Percentiles rank a stretch among this genome's conserved stretches.
These are phyloP conservation scores for Novymonas esmeraldas DNA, from an alignment of 208 protist genomes.

Conservation along the genomic window DNA sequence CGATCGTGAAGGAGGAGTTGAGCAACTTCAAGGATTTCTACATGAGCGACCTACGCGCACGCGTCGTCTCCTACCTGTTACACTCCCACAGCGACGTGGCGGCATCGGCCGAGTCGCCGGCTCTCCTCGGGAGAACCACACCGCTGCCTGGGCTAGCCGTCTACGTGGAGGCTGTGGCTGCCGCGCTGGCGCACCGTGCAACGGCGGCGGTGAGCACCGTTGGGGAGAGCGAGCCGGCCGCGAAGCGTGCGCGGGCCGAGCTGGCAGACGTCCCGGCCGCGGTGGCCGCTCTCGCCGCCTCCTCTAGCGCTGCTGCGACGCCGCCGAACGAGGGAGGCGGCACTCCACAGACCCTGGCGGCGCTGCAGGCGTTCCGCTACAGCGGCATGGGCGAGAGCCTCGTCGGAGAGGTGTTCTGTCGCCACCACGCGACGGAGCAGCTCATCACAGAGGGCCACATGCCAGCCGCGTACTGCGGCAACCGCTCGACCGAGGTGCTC, in stretches of 20 bases:
- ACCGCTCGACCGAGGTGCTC: slow-evolving; percentile 61
- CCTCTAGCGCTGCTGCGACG: neutral
- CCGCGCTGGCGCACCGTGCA: neutral
- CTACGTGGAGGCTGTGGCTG: slow-evolving; percentile 21
- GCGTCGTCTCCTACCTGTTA: slow-evolving; percentile 69
- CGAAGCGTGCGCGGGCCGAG: slow-evolving; percentile 13
- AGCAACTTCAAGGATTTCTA: slow-evolving; percentile 91
- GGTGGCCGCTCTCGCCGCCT: neutral
- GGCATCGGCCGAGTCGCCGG: slow-evolving; percentile 15
- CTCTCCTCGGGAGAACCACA: slow-evolving; percentile 9
- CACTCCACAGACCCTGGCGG: slow-evolving; percentile 7
- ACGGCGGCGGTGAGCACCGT: too few relatives aligned
- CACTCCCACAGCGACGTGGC: slow-evolving; percentile 37
- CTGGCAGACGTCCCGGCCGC: neutral
- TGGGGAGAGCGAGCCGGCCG: slow-evolving; percentile 1
- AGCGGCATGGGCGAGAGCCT: slow-evolving; percentile 58
- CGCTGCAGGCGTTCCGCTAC: slow-evolving; percentile 69
- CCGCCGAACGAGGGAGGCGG: neutral
- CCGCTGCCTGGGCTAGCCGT: slow-evolving; percentile 27
- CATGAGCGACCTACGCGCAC: slow-evolving; percentile 81
- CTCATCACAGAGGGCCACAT: slow-evolving; percentile 51
- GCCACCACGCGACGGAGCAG: slow-evolving; percentile 59
- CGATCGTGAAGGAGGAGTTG: slow-evolving; percentile 75
- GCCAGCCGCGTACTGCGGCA: slow-evolving; percentile 70
- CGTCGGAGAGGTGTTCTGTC: slow-evolving; percentile 66